Evolutionary conservation across 2,329 filamentous ascomycete genomes (phyloP).

Genomic region (Botrytis galanthina): DNA sequence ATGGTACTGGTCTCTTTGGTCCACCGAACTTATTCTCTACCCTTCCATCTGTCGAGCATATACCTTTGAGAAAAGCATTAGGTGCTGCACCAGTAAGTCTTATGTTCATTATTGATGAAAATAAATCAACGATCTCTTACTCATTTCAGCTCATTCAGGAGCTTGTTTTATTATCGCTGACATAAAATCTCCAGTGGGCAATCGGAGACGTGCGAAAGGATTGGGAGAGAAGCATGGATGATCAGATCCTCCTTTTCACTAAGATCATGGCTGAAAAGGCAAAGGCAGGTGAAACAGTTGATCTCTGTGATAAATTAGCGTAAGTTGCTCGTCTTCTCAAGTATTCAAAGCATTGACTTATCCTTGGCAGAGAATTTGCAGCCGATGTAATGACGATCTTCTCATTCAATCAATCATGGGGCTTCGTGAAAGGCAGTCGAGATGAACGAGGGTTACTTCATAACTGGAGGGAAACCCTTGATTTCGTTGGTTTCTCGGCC

Average conservation of each 20-base stretch:
- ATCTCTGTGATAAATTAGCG: slow-evolving; percentile 10
- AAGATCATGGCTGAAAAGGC: background rate
- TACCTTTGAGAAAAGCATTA: slow-evolving; percentile 9
- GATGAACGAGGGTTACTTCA: slow-evolving; percentile 41
- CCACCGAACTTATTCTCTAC: slow-evolving; percentile 36
- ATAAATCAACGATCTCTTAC: too few relatives aligned
- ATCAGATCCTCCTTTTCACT: slow-evolving; percentile 2
- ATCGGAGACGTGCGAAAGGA: background rate
- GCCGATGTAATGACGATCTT: slow-evolving; percentile 45
- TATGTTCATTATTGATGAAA: background rate
- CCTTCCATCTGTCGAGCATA: background rate
- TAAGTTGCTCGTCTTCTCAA: background rate
- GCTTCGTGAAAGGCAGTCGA: slow-evolving; percentile 41
- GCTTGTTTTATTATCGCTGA: background rate
- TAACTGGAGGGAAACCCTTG: background rate
- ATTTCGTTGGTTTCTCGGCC: background rate
- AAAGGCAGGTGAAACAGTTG: background rate
- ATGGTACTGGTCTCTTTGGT: slow-evolving; percentile 41
- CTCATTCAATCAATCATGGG: slow-evolving; percentile 41
- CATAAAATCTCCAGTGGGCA: background rate
- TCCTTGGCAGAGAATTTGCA: background rate
- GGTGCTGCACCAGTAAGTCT: background rate
- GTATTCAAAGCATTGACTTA: background rate
- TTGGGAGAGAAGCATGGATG: slow-evolving; percentile 1
- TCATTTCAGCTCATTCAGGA: background rate